phyloP scores from a whole-genome alignment of 495 filamentous ascomycete genomes.

The Apiosordaria backusii region DNA sequence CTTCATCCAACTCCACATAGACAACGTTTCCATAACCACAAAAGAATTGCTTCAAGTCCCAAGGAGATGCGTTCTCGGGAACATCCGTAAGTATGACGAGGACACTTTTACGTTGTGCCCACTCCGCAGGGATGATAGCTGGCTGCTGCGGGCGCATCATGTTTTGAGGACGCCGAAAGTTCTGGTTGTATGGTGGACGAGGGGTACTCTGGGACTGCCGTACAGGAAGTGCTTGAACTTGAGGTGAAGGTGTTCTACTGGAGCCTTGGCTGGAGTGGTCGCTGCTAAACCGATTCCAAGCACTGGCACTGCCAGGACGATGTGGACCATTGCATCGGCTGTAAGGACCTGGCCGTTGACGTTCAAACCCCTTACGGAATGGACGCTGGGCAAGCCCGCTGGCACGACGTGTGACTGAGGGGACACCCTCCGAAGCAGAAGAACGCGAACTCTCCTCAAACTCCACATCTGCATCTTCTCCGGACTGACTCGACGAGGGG shows the following conservation, averaged over 20 bases:
- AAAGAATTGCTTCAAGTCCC: constrained; percentile 30
- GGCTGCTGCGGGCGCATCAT: not conserved
- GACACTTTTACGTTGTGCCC: constrained; percentile 24
- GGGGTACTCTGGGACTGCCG: too few species aligned
- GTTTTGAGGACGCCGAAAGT: not conserved
- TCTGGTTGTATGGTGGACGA: not conserved
- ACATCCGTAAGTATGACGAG: constrained; percentile 28
- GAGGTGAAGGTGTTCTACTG: not conserved
- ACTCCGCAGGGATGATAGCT: constrained; percentile 23
- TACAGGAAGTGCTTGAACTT: too few species aligned
- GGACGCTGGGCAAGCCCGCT: not conserved
- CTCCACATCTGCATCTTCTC: not conserved
- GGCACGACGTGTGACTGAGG: not conserved
- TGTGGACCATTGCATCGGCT: too few species aligned
- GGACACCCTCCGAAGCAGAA: not conserved
- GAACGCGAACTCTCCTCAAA: not conserved
- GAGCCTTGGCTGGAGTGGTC: not conserved
- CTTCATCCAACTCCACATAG: constrained; percentile 35
- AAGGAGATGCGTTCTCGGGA: constrained; percentile 22
- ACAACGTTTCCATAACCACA: constrained; percentile 29
- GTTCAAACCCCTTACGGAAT: too few species aligned
- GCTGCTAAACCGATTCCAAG: not conserved
- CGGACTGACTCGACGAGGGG: not conserved
- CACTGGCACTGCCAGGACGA: not conserved
- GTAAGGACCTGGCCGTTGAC: too few species aligned